Base-by-base conservation (phyloP, 768 basidiomycete species). In the Piloderma croceum region DNA sequence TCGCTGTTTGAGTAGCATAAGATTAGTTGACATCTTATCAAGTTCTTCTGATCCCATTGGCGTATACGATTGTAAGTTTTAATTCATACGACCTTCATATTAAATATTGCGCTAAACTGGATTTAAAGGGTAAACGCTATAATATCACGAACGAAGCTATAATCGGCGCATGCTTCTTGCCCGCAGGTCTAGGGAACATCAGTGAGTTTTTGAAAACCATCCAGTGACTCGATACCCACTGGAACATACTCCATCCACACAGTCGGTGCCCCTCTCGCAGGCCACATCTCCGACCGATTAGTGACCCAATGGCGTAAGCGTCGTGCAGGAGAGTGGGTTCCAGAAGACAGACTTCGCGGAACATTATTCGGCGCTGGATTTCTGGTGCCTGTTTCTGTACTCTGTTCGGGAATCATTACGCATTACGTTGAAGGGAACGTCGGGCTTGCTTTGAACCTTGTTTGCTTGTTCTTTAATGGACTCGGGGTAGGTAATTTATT, bases 321-420 rank as follows among this genome's bases (percentile, higher is more conserved):
- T 5, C 71, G 81, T 18, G 68, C 67, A 0, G 81, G 80, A 1
- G 49, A 63, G 2, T 83, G 78, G 79, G 71, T 75, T 31, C 82
- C 82, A 0, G 82, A 87, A 55, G 84, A 83, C 47, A 74, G 83
- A 5, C 66, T 85, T 19, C 69, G 77, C 1, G 79, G 69, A 2
- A 62, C 72, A 2, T 53, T 76, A 24, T 47, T 66, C 6, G 74
- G 76, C 7, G 68, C 67, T 3, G 58, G 68, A 0, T 23, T 74
- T 13, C 59, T 83, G 21, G 62, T 73, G 3, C 85, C 83, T 0
- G 19, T 79, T 1, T 74, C 80, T 1, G 55, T 79, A 3, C 52
- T 76, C 0, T 36, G 60, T 0, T 68, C 65, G 0, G 81, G 81
- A 1, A 45, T 82, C 3, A 51, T 71, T 13, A 76, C 69, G 11